A percentile compares a stretch with the other conserved stretches of the same genome.
Conservation (phyloP, 257 asterid species). For the Petrea volubilis region DNA sequence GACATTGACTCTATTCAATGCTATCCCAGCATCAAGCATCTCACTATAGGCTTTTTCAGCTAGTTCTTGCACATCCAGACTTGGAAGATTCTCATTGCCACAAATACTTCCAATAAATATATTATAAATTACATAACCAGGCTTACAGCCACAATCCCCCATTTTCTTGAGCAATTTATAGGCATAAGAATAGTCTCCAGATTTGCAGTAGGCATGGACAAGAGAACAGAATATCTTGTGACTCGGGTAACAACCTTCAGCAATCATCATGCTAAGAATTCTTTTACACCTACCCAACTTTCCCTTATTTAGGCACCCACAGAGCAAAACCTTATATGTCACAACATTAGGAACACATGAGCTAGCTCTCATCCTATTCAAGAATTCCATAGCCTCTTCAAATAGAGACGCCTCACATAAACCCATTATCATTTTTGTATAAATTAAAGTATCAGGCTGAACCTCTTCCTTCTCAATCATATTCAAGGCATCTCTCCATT, state of each 20-base stretch:
- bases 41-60: slow-evolving; percentile 82
- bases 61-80: slow-evolving; percentile 53
- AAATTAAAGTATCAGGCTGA: slow-evolving; percentile 71
- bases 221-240: slow-evolving; percentile 84
- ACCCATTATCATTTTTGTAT: slow-evolving; percentile 85
- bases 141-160: slow-evolving; percentile 69
- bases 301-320: slow-evolving; percentile 80
- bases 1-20: slow-evolving; percentile 74
- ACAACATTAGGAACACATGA: slow-evolving; percentile 82
- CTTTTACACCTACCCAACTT: slow-evolving; percentile 88
- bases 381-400: slow-evolving; percentile 92
- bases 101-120: slow-evolving; percentile 87
- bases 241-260: slow-evolving; percentile 92
- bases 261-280: slow-evolving; percentile 84
- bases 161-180: slow-evolving; percentile 84
- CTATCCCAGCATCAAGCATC: slow-evolving; percentile 64
- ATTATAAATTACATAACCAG: slow-evolving; percentile 87
- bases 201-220: slow-evolving; percentile 75
- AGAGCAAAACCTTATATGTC: slow-evolving; percentile 73
- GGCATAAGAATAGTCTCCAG: slow-evolving; percentile 74
- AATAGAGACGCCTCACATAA: slow-evolving; percentile 89
- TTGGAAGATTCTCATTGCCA: slow-evolving; percentile 67
- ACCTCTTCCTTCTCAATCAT: slow-evolving; percentile 82
- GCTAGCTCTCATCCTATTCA: slow-evolving; percentile 69
- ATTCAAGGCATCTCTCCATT: slow-evolving; percentile 82